Evolutionary conservation across 2,329 filamentous ascomycete genomes (phyloP).

Genomic region (Teratosphaeria zuluensis): DNA sequence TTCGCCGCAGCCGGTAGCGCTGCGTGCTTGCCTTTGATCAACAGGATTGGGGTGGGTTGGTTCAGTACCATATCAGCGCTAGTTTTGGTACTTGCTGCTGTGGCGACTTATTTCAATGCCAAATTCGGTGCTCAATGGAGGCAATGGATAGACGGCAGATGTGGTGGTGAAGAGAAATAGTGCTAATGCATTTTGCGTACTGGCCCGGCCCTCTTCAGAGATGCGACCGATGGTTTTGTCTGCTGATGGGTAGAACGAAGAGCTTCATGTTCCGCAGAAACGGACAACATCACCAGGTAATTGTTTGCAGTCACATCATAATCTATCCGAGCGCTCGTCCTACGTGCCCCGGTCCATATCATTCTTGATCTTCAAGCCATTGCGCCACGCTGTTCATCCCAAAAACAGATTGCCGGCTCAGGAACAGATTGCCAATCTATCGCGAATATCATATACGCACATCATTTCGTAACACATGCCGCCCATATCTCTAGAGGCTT

Average conservation of each 20-base stretch:
- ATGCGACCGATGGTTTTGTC: no score
- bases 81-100: slow-evolving; percentile 42
- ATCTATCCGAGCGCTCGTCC: neutral
- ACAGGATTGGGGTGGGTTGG: slow-evolving; percentile 69
- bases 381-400: neutral
- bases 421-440: neutral
- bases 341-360: neutral
- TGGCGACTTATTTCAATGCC: slow-evolving; percentile 15
- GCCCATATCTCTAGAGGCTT: neutral
- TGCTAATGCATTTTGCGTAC: neutral
- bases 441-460: neutral
- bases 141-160: slow-evolving; percentile 2
- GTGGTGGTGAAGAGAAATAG: neutral
- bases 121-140: slow-evolving; percentile 9
- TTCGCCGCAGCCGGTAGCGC: slow-evolving; percentile 64
- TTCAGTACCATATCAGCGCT: slow-evolving; percentile 60
- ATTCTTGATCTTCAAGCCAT: neutral
- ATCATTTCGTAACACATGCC: neutral
- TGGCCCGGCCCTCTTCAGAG: no score
- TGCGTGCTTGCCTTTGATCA: slow-evolving; percentile 62
- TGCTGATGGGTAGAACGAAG: no score
- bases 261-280: no score
- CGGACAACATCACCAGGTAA: no score
- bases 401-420: neutral
- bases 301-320: no score